Evolutionary conservation across 768 basidiomycete genomes (phyloP), one percentile per base, ranked within the genome.

Genomic region (Xanthoconium purpureum): DNA sequence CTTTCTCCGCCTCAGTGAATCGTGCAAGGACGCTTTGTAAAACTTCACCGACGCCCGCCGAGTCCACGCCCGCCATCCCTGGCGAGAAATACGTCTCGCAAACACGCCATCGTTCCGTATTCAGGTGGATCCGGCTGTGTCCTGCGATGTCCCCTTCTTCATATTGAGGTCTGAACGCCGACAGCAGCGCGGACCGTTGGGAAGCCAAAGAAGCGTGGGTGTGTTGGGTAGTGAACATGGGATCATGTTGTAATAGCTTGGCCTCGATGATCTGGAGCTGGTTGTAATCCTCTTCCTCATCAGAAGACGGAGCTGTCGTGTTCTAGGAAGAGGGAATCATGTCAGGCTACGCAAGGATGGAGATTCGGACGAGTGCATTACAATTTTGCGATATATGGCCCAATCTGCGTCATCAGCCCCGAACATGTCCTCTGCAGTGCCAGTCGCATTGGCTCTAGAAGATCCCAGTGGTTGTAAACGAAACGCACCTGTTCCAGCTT

Each of bases 301-400:
- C 91, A 0, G 91, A 94, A 14, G 94, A 89, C 12, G 75, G 78
- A 1, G 78, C 77, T 5, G 84, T 79, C 5, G 80, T 83, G 66
- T 91, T 91, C 89, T 91, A 58, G 14, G 18, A 52, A 6, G 36
- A 60, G 17, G 8, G 30, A 13, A 44, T 6, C 42, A 2, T 52
- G 51, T 52, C 40, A 52, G 37, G 24, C 50, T 38, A 35, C 2
- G 18, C 3, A 36, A 20, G 15, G 15, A 40, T 30, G 18, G 9
- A 43, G 36, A 14, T 9, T 29, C 1, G 33, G 32, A 30, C 8
- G 4, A 11, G 71, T 83, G 60, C 29, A 24, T 66, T 68, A 95
- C 95, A 56, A 99, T 94, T 74, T 98, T 94, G 61, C 96, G 91
- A 68, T 98, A 98, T 56, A 98, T 94, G 0, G 88, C 88, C 95